Evolutionary conservation across 2,329 filamentous ascomycete genomes (phyloP).

Genomic region (Rugonectria rugulosa): DNA sequence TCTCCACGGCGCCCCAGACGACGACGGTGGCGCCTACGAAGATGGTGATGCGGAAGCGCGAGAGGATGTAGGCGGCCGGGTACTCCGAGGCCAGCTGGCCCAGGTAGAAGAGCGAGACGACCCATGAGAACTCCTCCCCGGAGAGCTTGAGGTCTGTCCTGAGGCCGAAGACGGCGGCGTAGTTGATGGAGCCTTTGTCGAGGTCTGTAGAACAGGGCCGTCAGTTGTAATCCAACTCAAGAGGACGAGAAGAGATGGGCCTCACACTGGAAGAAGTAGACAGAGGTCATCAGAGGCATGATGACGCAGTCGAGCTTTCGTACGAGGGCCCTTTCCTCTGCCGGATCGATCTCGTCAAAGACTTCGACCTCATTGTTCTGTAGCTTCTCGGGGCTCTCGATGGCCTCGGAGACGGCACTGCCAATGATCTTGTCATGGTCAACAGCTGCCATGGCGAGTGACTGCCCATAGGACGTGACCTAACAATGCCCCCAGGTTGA

Average conservation of each 20-base stretch:
- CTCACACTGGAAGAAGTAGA: constrained; percentile 32
- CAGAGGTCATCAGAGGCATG: constrained; percentile 30
- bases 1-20: constrained; percentile 40
- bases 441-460: constrained; percentile 12
- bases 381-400: constrained; percentile 12
- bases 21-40: constrained; percentile 32
- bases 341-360: constrained; percentile 26
- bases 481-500: no score
- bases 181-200: constrained; percentile 31
- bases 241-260: not conserved
- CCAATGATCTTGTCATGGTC: constrained; percentile 3
- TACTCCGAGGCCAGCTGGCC: constrained; percentile 28
- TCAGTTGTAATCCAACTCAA: not conserved
- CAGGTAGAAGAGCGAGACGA: constrained; percentile 29
- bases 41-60: constrained; percentile 21
- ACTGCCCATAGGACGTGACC: no score
- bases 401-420: not conserved
- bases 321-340: constrained; percentile 26
- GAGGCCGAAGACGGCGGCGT: constrained; percentile 28
- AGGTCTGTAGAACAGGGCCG: constrained; percentile 22
- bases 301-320: constrained; percentile 27
- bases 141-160: constrained; percentile 20
- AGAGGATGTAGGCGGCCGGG: constrained; percentile 23
- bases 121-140: constrained; percentile 22
- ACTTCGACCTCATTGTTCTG: constrained; percentile 23